Evolutionary conservation across 2,329 filamentous ascomycete genomes (phyloP), one percentile per base, ranked within the genome.

Genomic region (Bipolaris oryzae): DNA sequence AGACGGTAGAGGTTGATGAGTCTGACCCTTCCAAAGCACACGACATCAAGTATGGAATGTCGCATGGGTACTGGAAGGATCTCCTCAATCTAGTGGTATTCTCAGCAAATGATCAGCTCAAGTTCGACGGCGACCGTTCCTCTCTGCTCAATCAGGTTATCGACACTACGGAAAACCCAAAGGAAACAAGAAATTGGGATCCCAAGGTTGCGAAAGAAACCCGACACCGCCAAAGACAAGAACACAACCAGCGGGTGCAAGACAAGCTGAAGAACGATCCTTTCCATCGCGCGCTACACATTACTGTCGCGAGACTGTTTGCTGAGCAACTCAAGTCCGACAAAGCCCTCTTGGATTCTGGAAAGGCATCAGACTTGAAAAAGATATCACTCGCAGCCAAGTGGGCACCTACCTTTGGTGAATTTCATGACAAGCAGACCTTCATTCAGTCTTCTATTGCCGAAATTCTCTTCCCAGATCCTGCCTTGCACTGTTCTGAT

Each of bases 1-100:
- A 78, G 15, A 76, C 78, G 53, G 79, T 84, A 37, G 77, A 82
- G 15, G 71, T 73, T 43, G 69, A 82, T 35, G 65, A 69, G n/a
- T 58, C 61, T 16, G 60, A 52, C 61, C 62, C 62, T n/a, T 51
- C 28, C 60, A 68, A 66, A 42, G 46, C 57, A 15, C 48, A 68
- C 21, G 64, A 72, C 55, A 67, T 76, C 43, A 71, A 66, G 34
- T 68, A 69, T 47, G 75, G 76, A 0, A 78, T 84, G 2, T 76
- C 85, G 4, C 85, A 87, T 49, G 84, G 85, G 0, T 87, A 87
- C 71, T 87, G 84, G 84, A 87, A 87, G 61, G 84, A 87, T 64
- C 73, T 87, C 3, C 73, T 86, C 2, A 87, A 87, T 61, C 76
- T 87, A 2, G 75, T 87, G 0, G 81, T 78, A 1, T 75, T 87